These are phyloP conservation scores for Fusarium udum DNA, from an alignment of 2,329 filamentous ascomycete genomes.

Conservation along the genomic window DNA sequence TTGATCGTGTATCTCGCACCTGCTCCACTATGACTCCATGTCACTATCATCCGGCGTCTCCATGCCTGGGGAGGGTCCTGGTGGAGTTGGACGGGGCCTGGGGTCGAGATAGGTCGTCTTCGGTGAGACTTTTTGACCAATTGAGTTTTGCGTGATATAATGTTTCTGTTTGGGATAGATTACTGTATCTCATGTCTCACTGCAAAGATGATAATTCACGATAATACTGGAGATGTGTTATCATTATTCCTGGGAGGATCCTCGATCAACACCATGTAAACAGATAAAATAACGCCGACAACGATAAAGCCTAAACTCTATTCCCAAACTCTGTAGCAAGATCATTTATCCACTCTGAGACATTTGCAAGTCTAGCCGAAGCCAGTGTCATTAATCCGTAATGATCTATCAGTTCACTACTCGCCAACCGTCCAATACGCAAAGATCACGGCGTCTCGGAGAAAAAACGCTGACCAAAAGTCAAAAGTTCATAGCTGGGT, in stretches of 20 bases:
- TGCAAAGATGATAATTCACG: no score
- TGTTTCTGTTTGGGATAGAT: not conserved
- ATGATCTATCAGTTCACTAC: not conserved
- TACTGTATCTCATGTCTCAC: not conserved
- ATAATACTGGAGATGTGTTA: not conserved
- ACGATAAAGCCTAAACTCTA: not conserved
- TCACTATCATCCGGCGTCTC: slow-evolving; percentile 9
- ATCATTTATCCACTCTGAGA: not conserved
- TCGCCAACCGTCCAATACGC: not conserved
- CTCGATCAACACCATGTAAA: not conserved
- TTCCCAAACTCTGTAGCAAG: not conserved
- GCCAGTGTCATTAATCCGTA: not conserved
- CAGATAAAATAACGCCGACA: not conserved
- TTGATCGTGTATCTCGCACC: slow-evolving; percentile 12
- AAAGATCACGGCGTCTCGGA: not conserved
- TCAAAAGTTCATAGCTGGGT: not conserved
- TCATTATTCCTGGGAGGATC: not conserved
- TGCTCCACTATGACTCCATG: slow-evolving; percentile 17
- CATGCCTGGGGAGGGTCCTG: not conserved
- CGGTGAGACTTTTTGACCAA: not conserved
- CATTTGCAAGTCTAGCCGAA: not conserved
- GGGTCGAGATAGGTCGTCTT: not conserved
- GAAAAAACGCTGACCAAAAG: not conserved
- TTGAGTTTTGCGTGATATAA: slow-evolving; percentile 7
- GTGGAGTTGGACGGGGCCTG: not conserved